These are phyloP conservation scores for Lactifluus subvellereus DNA, from an alignment of 768 basidiomycete species.

Conservation along the genomic window DNA sequence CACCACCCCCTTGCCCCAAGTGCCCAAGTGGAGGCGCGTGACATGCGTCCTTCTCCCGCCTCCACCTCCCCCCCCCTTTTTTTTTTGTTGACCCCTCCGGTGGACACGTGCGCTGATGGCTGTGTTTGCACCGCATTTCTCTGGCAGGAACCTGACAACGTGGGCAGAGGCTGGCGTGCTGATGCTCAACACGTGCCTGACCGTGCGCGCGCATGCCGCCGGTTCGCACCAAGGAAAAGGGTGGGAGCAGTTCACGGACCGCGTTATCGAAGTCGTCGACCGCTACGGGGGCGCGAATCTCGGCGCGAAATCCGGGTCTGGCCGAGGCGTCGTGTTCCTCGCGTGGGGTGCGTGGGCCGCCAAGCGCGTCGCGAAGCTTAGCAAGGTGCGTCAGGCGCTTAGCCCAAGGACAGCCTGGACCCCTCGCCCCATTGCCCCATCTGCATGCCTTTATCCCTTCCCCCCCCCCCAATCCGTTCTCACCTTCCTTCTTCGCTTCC, in stretches of 20 bases:
- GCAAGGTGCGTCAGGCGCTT: constrained; percentile 44
- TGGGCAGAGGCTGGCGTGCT: constrained; percentile 88
- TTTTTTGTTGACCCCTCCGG: not conserved
- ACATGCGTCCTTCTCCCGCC: not conserved
- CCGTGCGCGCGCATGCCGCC: constrained; percentile 69
- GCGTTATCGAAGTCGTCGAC: constrained; percentile 73
- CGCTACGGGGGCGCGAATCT: constrained; percentile 71
- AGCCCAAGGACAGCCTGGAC: not conserved
- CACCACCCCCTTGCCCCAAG: not conserved
- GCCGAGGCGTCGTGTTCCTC: constrained; percentile 78
- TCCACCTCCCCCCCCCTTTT: not conserved
- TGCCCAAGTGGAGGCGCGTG: not conserved
- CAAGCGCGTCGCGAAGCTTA: constrained; percentile 73
- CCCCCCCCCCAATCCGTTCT: not conserved
- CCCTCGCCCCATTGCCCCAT: constrained; percentile 1
- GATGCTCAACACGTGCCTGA: constrained; percentile 88
- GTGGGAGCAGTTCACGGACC: constrained; percentile 88
- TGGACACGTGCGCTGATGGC: not conserved
- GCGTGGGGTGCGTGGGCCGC: constrained; percentile 88
- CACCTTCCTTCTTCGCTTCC: not conserved
- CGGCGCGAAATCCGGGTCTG: constrained; percentile 42
- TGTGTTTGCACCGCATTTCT: not conserved
- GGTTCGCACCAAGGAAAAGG: constrained; percentile 82
- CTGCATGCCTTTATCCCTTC: not conserved
- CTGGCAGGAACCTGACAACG: constrained; percentile 62